These are phyloP conservation scores for Populus hybrid DNA, from an alignment of 441 rosid species.

Conservation along the genomic window DNA sequence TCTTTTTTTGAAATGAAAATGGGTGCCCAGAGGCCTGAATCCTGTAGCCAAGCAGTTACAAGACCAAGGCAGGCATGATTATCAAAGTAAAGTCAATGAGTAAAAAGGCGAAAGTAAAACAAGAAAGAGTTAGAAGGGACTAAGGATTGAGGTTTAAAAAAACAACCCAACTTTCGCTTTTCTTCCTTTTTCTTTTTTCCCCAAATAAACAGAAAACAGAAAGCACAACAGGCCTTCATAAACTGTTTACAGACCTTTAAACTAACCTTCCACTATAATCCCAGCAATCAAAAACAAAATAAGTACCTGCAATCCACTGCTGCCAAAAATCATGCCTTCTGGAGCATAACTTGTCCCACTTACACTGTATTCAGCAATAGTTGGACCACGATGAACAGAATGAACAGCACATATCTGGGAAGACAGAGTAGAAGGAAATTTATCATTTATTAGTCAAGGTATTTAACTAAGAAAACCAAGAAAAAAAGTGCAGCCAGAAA, in stretches of 20 bases:
- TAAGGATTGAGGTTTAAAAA: neutral
- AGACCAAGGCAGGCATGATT: neutral
- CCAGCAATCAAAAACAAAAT: neutral
- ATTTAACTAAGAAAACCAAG: neutral
- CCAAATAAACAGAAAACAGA: neutral
- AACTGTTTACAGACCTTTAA: neutral
- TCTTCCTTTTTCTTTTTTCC: neutral
- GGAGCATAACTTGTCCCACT: constrained; percentile 98
- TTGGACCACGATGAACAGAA: constrained; percentile 63
- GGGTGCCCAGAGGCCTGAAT: neutral
- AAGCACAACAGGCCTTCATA: neutral
- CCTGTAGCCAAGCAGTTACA: neutral
- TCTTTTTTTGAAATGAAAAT: no score
- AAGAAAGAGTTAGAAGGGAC: neutral
- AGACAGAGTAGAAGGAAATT: constrained; percentile 20
- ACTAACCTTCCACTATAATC: neutral
- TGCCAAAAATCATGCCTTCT: constrained; percentile 79
- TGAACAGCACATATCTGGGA: constrained; percentile 83
- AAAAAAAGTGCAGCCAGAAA: neutral
- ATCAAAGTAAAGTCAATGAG: neutral
- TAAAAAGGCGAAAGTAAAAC: neutral
- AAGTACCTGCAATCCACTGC: constrained; percentile 66
- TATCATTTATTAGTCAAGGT: neutral
- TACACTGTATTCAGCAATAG: constrained; percentile 69
- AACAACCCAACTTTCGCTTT: neutral